Percentiles rank a stretch among this genome's conserved stretches.
Evolutionary conservation across 306 rosid species (phyloP).

Genomic region (Trifolium dubium): DNA sequence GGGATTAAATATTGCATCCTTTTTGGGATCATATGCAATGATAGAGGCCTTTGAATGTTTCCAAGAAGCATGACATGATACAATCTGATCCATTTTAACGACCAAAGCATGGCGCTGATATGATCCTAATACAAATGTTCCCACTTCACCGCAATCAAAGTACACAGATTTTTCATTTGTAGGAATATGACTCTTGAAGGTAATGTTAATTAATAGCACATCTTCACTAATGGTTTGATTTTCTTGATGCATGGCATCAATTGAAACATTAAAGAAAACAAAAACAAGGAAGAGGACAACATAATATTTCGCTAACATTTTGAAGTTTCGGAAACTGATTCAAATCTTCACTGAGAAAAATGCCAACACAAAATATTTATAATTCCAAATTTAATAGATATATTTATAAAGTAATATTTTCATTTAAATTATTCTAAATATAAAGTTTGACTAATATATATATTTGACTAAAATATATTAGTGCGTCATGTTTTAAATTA

Average conservation of each 20-base stretch:
- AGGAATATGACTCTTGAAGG: not conserved
- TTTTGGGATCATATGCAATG: not conserved
- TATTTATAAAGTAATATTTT: too few relatives aligned
- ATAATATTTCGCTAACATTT: not conserved
- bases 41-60: not conserved
- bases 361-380: not conserved
- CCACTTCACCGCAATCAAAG: not conserved
- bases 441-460: too few relatives aligned
- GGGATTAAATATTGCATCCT: too few relatives aligned
- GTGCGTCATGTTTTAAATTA: too few relatives aligned
- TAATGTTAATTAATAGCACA: too few relatives aligned
- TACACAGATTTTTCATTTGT: not conserved
- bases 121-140: not conserved
- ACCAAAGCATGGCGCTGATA: too few relatives aligned
- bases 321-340: not conserved
- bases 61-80: not conserved
- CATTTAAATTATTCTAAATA: too few relatives aligned
- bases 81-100: too few relatives aligned
- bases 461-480: too few relatives aligned
- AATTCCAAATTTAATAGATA: too few relatives aligned
- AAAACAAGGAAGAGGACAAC: not conserved
- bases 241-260: not conserved
- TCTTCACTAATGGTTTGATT: too few relatives aligned
- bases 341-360: not conserved
- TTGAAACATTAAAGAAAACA: not conserved